phyloP scores from a whole-genome alignment of 2,329 filamentous ascomycete genomes.

The Colletotrichum eleusines region DNA sequence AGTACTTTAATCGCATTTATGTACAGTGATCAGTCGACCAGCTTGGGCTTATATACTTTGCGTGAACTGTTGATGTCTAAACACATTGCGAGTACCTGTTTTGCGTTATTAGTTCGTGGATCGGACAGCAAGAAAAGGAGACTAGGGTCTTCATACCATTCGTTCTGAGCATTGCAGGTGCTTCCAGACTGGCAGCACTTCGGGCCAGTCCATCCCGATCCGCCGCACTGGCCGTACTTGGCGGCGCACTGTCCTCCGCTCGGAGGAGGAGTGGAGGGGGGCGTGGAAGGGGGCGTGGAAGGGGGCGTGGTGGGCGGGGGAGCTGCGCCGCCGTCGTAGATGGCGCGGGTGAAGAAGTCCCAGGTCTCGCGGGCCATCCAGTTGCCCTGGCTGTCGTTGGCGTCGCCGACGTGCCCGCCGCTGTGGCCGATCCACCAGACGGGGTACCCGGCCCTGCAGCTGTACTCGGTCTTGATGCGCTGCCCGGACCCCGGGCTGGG shows the following conservation, averaged over 20 bases:
- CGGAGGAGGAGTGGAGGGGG: neutral
- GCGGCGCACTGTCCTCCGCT: neutral
- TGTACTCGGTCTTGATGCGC: conserved; percentile 46
- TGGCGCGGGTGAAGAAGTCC: conserved; percentile 45
- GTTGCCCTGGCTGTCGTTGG: conserved; percentile 2
- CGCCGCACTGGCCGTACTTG: neutral
- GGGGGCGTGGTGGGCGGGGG: neutral
- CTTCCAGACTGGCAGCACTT: conserved; percentile 1
- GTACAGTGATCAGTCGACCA: neutral
- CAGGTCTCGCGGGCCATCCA: conserved; percentile 41
- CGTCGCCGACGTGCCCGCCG: conserved; percentile 44
- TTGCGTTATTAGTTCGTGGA: neutral
- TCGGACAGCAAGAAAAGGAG: neutral
- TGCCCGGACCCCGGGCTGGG: conserved; percentile 41
- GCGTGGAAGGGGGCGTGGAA: neutral
- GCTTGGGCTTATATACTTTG: neutral
- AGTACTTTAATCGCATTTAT: neutral
- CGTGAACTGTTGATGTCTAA: neutral
- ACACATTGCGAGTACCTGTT: neutral
- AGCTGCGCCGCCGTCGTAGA: neutral
- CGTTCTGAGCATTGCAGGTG: neutral
- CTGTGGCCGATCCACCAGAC: conserved; percentile 49
- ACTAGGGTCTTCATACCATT: neutral
- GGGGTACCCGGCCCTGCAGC: conserved; percentile 46
- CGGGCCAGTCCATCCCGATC: neutral